Evolutionary conservation across 2,329 filamentous ascomycete species (phyloP), one percentile per base, ranked within the genome.

Genomic region (Alternaria brassicae): DNA sequence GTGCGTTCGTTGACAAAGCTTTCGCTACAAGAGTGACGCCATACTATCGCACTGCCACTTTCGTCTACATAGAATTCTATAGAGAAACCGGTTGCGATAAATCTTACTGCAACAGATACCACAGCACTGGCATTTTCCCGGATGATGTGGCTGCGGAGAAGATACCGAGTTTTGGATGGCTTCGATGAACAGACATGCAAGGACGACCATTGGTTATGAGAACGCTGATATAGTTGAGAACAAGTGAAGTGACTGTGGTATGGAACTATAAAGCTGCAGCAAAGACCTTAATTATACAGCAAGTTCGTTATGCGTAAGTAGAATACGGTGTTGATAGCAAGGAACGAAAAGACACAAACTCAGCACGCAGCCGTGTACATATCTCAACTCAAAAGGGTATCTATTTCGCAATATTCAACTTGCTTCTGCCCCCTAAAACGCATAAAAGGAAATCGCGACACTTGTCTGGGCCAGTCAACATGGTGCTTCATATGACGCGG

Each of bases 401-500:
- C 58, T 12, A 55, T 53, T 2, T 64, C 61, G 30, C 45, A 60
- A 27, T 54, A 58, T 15, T 56, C 45, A 30, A 66, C 39, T 10
- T 69, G 62, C n/a, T 53, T 56, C 58, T 72, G 68, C 1, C 72
- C 74, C 32, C 70, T 21, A 23, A 75, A 74, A 23, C 68, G 60
- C 55, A 62, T 65, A 30, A 68, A 70, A 5, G 73, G 70, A 64
- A 72, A 76, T 32, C 66, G 63, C 37, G 72, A 64, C 15, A 76
- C 72, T 50, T 71, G 60, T 34, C 69, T 65, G 10, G 71, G 70
- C 72, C 74, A 77, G 37, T 76, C 70, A 1, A 72, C 68, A 41
- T 72, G 58, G 23, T 67, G 61, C 53, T 72, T 63, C 40, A 75
- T 25, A 10, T 62, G 56, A 7, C 19, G 45, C 2, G 72, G 65